Evolutionary conservation across 2,329 filamentous ascomycete species (phyloP).

Genomic region (Colletotrichum falcatum): DNA sequence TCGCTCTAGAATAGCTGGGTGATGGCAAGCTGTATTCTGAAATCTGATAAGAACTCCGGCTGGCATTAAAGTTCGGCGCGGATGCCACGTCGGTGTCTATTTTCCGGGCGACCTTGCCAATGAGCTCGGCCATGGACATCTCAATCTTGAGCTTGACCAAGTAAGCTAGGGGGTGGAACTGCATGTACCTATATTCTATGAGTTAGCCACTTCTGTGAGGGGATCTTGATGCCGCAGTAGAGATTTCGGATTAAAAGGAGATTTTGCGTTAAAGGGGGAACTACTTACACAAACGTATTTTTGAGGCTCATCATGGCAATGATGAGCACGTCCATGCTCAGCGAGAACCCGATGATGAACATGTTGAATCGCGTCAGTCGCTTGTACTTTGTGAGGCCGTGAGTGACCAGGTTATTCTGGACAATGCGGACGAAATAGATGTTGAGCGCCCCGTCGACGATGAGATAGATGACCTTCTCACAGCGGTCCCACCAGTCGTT

Average conservation of each 20-base stretch:
- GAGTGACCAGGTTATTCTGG: constrained; percentile 37
- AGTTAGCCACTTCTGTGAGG: constrained; percentile 27
- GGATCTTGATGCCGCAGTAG: neutral
- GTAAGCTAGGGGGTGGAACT: constrained; percentile 65
- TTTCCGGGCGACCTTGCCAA: constrained; percentile 53
- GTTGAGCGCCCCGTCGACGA: constrained; percentile 62
- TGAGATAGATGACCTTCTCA: constrained; percentile 63
- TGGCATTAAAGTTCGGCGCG: constrained; percentile 11
- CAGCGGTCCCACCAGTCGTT: constrained; percentile 65
- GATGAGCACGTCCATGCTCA: constrained; percentile 57
- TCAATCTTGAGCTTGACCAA: constrained; percentile 66
- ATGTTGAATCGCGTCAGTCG: constrained; percentile 59
- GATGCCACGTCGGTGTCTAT: constrained; percentile 33
- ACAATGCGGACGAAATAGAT: constrained; percentile 58
- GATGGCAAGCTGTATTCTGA: constrained; percentile 35
- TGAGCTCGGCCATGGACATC: constrained; percentile 65
- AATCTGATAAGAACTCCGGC: constrained; percentile 18
- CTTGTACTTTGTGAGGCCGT: constrained; percentile 58
- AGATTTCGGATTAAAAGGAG: neutral
- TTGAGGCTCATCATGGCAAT: constrained; percentile 59
- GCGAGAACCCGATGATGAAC: constrained; percentile 57
- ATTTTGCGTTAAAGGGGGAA: too few species aligned
- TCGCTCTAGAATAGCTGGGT: constrained; percentile 6
- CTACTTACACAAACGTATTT: constrained; percentile 55
- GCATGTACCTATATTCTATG: constrained; percentile 53